Base-by-base conservation (phyloP, 768 basidiomycete genomes). In the Pulveroboletus frians region DNA sequence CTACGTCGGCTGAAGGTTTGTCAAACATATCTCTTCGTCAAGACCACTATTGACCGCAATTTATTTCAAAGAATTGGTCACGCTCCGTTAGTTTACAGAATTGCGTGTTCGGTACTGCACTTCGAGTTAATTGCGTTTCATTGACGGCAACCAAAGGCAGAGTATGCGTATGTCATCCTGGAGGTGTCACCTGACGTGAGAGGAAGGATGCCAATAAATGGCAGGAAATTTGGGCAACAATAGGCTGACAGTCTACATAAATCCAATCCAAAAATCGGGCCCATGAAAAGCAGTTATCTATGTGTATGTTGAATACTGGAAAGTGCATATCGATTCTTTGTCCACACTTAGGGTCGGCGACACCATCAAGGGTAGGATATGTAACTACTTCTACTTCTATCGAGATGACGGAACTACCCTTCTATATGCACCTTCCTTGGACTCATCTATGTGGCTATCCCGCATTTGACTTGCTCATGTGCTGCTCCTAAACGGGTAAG, bases 1-100 rank as follows among this genome's bases (percentile, higher is more conserved):
- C 92, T 34, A 92, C 89, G 2, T 88, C 84, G 13, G 84, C 76
- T 35, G 88, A 90, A 74, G 88, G 87, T 88, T 55, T 32, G 78
- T 69, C 43, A 26, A 26, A n/a, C 17, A 27, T 13, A n/a, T 38
- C 23, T 38, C 26, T 43, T 29, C 36, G 9, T 15, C 30, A 34
- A 26, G 39, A 47, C 39, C 3, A 45, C 31, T 14, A 31, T 37
- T 50, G 47, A 51, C 50, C 69, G 42, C 49, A 20, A 34, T 9
- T 27, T 46, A 31, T 47, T 43, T 18, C 56, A 9, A 54, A 83
- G 81, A 83, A 65, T 62, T 83, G 46, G 81, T 83, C 49, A 81
- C 79, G 0, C 61, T 81, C 31, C 78, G 77, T 48, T 31, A 5
- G 30, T 14, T 18, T 17, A 21, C 4, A 21, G 29, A 23, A 17